Percentiles rank a stretch among this genome's conserved stretches.
phyloP scores from a whole-genome alignment of 208 protist species.

The Wallacemonas collosoma region DNA sequence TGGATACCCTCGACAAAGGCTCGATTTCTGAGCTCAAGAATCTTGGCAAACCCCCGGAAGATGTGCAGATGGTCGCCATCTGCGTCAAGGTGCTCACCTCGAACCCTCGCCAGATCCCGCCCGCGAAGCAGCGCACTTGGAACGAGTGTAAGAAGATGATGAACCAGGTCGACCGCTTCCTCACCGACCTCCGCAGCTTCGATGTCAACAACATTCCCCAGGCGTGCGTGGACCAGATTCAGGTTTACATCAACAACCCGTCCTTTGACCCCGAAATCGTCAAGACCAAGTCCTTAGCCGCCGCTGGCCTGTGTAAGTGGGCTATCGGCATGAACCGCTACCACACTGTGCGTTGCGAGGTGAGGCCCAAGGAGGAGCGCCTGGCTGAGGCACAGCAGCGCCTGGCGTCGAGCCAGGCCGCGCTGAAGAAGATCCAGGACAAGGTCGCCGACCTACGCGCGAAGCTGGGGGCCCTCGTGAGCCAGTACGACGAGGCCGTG shows the following conservation, averaged over 20 bases:
- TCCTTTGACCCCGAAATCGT: constrained; percentile 93
- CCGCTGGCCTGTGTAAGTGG: constrained; percentile 97
- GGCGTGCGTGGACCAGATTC: constrained; percentile 93
- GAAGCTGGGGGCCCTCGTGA: constrained; percentile 93
- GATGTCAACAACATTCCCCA: constrained; percentile 97
- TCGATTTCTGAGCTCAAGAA: constrained; percentile 98
- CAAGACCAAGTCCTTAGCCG: constrained; percentile 94
- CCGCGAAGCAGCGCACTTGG: constrained; percentile 94
- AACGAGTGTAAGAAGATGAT: constrained; percentile 98
- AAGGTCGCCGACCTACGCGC: constrained; percentile 94
- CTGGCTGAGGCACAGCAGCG: constrained; percentile 93
- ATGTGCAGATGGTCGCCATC: constrained; percentile 96
- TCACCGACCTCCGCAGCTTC: constrained; percentile 93
- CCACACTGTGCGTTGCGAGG: constrained; percentile 96
- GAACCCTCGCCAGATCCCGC: constrained; percentile 89
- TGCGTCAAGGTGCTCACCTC: constrained; percentile 95
- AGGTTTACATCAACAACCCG: constrained; percentile 93
- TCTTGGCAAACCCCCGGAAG: constrained; percentile 94
- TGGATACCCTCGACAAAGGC: constrained; percentile 98
- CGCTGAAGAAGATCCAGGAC: constrained; percentile 95
- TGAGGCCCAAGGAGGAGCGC: constrained; percentile 96
- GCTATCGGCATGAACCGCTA: constrained; percentile 96
- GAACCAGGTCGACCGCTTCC: constrained; percentile 95
- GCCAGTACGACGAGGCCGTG: constrained; percentile 95
- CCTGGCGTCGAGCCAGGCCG: constrained; percentile 79